phyloP scores from a whole-genome alignment of 768 basidiomycete species.

The Boletus edulis region DNA sequence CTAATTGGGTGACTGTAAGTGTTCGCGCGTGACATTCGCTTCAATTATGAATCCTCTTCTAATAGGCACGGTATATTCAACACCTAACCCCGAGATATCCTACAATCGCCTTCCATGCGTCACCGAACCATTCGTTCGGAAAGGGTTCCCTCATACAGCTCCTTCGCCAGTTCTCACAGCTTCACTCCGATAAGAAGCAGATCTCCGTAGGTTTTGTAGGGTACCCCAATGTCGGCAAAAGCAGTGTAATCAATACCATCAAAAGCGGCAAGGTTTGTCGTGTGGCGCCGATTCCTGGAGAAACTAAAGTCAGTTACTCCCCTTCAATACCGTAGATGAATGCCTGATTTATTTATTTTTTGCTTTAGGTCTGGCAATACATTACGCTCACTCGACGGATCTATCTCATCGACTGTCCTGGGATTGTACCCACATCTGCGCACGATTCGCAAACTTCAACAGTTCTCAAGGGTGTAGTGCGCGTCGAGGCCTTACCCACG shows the following conservation, averaged over 20 bases:
- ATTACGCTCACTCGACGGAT: conserved; percentile 95
- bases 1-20: conserved; percentile 97
- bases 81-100: conserved; percentile 93
- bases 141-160: conserved; percentile 98
- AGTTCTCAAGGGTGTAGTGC: conserved; percentile 95
- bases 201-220: conserved; percentile 98
- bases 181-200: conserved; percentile 99
- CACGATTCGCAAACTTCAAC: conserved; percentile 87
- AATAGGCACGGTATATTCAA: conserved; percentile 91
- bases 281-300: conserved; percentile 95
- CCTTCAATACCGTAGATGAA: background rate
- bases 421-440: conserved; percentile 93
- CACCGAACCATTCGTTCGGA: conserved; percentile 98
- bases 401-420: conserved; percentile 99
- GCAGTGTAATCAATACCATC: conserved; percentile 95
- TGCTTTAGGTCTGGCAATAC: conserved; percentile 90
- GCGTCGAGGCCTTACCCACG: conserved; percentile 90
- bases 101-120: conserved; percentile 97
- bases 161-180: conserved; percentile 91
- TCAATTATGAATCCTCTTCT: background rate
- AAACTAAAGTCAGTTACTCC: conserved; percentile 69
- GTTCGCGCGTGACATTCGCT: background rate
- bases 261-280: conserved; percentile 97
- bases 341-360: background rate
- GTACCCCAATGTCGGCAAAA: conserved; percentile 98